These are phyloP conservation scores for Plasmodium chabaudi DNA, from an alignment of 169 alveolate genomes.

Conservation along the genomic window DNA sequence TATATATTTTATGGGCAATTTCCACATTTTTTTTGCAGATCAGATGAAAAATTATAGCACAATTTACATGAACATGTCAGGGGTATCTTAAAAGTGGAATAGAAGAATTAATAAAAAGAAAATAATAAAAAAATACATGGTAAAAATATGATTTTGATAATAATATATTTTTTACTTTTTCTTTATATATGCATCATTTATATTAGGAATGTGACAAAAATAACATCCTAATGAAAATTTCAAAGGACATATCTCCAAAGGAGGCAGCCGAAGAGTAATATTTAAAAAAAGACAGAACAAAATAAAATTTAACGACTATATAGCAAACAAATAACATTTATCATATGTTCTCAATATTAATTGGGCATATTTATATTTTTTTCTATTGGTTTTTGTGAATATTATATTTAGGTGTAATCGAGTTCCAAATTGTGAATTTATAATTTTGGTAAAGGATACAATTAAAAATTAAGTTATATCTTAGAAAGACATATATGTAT, in stretches of 20 bases:
- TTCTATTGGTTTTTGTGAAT: not conserved
- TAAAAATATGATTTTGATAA: not conserved
- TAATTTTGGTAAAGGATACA: conserved; percentile 42
- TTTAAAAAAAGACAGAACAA: conserved; percentile 9
- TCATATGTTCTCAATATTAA: not conserved
- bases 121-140: conserved; percentile 21
- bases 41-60: conserved; percentile 37
- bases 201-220: conserved; percentile 48
- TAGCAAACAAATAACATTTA: not conserved
- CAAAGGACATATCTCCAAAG: conserved; percentile 29
- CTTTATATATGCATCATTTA: not conserved
- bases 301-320: not conserved
- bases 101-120: conserved; percentile 2
- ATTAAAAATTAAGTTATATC: not conserved
- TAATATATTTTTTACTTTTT: not conserved
- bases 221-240: conserved; percentile 31
- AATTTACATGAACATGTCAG: conserved; percentile 30
- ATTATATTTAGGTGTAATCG: conserved; percentile 23
- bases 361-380: not conserved
- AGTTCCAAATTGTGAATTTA: conserved; percentile 53
- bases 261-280: conserved; percentile 69
- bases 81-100: conserved; percentile 24
- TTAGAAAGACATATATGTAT: not conserved
- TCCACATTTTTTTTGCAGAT: not conserved
- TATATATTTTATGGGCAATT: too few species aligned